These are phyloP conservation scores for Volvox africanus DNA, from an alignment of 139 green algal genomes.

Conservation along the genomic window DNA sequence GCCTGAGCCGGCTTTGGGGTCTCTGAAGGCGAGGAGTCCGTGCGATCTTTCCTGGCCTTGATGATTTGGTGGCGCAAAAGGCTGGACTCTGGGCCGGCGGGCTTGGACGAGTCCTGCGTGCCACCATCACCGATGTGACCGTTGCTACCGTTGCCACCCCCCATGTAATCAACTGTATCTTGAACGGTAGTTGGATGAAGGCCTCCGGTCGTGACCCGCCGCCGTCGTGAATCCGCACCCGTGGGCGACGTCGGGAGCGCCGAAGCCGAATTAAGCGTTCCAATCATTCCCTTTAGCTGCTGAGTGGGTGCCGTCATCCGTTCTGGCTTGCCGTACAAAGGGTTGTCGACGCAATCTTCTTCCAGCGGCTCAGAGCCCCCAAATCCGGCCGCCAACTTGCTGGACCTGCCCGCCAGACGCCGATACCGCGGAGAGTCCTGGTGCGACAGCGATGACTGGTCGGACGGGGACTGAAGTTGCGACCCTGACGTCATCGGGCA, in stretches of 20 bases:
- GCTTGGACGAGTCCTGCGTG: background rate
- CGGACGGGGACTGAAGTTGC: background rate
- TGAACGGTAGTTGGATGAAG: background rate
- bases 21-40: background rate
- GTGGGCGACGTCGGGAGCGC: background rate
- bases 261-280: too few relatives aligned
- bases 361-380: background rate
- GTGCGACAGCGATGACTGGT: background rate
- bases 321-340: background rate
- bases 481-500: background rate
- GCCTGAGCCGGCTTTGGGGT: too few relatives aligned
- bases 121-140: background rate
- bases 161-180: background rate
- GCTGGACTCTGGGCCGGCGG: background rate
- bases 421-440: background rate
- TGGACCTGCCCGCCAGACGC: background rate
- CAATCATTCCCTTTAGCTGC: background rate
- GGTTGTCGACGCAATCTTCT: background rate
- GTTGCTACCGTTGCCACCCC: background rate
- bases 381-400: background rate
- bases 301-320: background rate
- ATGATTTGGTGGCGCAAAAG: background rate
- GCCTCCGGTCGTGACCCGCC: background rate
- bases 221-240: background rate
- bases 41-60: background rate